Evolutionary conservation across 805 yeast genomes (phyloP).

Genomic region (Candida insectorum): DNA sequence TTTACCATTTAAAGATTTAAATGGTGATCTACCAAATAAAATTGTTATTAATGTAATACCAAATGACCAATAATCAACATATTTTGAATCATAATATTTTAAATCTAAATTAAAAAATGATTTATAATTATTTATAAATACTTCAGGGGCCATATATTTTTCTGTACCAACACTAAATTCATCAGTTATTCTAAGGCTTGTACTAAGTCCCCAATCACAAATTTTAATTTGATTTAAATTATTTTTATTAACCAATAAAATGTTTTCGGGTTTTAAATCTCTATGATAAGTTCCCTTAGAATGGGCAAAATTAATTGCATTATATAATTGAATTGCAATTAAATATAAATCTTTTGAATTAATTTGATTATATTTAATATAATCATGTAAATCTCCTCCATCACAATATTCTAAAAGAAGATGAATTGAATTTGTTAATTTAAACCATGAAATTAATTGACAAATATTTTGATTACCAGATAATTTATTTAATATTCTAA

Average conservation of each 20-base stretch:
- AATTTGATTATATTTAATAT: conserved; percentile 2
- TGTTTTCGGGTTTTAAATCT: conserved; percentile 73
- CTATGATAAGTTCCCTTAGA: conserved; percentile 60
- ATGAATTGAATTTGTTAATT: conserved; percentile 48
- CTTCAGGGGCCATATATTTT: conserved; percentile 58
- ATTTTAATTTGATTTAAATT: conserved; percentile 51
- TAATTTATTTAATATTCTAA: conserved; percentile 37
- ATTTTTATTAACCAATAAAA: conserved; percentile 33
- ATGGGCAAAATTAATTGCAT: conserved; percentile 56
- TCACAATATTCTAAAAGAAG: conserved; percentile 64
- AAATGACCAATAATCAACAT: conserved; percentile 54
- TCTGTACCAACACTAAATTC: conserved; percentile 54
- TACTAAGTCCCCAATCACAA: conserved; percentile 75
- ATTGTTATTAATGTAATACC: conserved; percentile 50
- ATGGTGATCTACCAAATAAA: conserved; percentile 52
- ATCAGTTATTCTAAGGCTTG: conserved; percentile 25
- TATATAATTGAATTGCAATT: conserved; percentile 46
- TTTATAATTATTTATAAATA: conserved; percentile 18
- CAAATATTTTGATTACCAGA: conserved; percentile 51
- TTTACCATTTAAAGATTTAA: conserved; percentile 29
- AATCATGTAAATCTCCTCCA: conserved; percentile 11
- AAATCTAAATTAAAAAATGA: conserved; percentile 18
- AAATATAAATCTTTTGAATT: conserved; percentile 28
- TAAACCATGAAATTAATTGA: conserved; percentile 54
- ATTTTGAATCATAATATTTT: conserved; percentile 37